A percentile compares a stretch with the other conserved stretches of the same genome.
phyloP scores from a whole-genome alignment of 2,329 filamentous ascomycete species.

The Mycosphaerella sp. region DNA sequence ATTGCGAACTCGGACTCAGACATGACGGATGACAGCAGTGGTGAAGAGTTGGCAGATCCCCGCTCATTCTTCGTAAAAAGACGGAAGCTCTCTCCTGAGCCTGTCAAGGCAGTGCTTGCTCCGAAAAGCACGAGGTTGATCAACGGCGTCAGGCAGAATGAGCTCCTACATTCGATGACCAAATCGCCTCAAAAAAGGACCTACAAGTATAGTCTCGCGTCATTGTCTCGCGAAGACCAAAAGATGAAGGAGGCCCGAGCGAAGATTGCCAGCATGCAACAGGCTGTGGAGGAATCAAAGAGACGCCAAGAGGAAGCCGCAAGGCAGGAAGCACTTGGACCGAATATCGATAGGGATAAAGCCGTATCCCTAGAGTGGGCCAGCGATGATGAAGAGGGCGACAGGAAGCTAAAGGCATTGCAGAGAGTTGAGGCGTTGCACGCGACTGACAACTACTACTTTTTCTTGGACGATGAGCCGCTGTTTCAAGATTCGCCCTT shows the following conservation, averaged over 20 bases:
- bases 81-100: constrained; percentile 24
- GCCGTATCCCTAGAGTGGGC: constrained; percentile 39
- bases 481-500: constrained; percentile 24
- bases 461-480: constrained; percentile 42
- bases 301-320: constrained; percentile 14
- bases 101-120: background rate
- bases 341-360: constrained; percentile 14
- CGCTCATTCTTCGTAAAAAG: constrained; percentile 30
- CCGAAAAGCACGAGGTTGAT: constrained; percentile 8
- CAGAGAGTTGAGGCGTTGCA: constrained; percentile 55
- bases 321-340: constrained; percentile 5
- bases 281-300: constrained; percentile 17
- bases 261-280: constrained; percentile 26
- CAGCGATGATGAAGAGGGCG: constrained; percentile 40
- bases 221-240: constrained; percentile 26
- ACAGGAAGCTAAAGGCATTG: constrained; percentile 53
- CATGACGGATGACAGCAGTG: constrained; percentile 24
- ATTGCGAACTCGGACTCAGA: constrained; percentile 43
- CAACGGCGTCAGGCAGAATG: constrained; percentile 8
- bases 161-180: constrained; percentile 4
- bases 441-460: constrained; percentile 50
- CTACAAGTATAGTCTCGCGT: constrained; percentile 30
- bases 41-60: constrained; percentile 32
- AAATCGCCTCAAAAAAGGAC: constrained; percentile 20
- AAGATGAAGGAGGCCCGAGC: constrained; percentile 22